Base-by-base conservation (phyloP, 495 filamentous ascomycete genomes). In the Neurospora pannonica region DNA sequence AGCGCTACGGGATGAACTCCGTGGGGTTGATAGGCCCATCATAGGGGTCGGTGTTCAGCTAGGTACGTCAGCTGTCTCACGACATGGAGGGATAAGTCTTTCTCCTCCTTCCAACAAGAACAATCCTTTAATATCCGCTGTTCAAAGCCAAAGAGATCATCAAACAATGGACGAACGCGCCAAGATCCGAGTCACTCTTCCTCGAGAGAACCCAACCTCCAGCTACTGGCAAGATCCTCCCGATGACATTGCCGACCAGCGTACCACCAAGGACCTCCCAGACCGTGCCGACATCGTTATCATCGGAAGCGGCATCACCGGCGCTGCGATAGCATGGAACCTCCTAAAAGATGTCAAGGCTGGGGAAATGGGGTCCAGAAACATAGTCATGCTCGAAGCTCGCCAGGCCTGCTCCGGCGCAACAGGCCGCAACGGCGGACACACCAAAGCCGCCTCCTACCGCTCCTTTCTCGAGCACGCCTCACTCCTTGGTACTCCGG, bases 181-280 rank as follows among this genome's bases (percentile, higher is more conserved):
- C 54, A 76, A 75, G 5, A 81, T 86, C 71, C 86, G 83, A 46
- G 84, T 87, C 11, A 79, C 83, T 40, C 82, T 89, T 15, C 90
- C 90, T 6, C 80, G 77, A 39, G 78, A 83, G 5, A 88, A 88
- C 77, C 92, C 92, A 31, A 92, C 90, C 2, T 74, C 81, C 28
- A 89, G 90, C 46, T 93, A 91, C 83, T 94, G 92, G 92, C 92
- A 94, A 81, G 82, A 87, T 71, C 86, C 89, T 21, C 88, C 88
- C 8, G 86, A 89, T 72, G 79, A 82, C 17, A 83, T 93, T 24
- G 85, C 90, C 24, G 85, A 88, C 73, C 76, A 84, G 48, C 86
- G 86, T 73, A 87, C 85, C 21, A 86, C 86, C 9, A 40, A 78
- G 19, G 75, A 75, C 7, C 82, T 91, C 21, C 89, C 87, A 7